Evolutionary conservation across 2,329 filamentous ascomycete genomes (phyloP), one percentile per base, ranked within the genome.

Genomic region (Alternaria triticina): DNA sequence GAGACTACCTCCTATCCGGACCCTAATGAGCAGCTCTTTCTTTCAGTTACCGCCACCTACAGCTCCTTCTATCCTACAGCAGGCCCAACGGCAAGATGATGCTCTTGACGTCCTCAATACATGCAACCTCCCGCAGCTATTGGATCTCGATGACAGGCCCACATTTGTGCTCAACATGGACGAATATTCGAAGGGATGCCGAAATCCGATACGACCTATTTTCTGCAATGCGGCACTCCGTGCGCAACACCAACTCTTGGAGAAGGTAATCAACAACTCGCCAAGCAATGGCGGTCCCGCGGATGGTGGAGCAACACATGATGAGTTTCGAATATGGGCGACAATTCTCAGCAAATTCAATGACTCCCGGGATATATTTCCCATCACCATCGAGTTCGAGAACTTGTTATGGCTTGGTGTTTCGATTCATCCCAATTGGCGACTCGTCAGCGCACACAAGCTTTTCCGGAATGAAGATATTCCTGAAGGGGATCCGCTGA

Each of bases 301-400:
- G 9, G n/a, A 59, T 15, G 25, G 54, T 12, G 51, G 67, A 10
- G 57, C 70, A 28, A 66, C 70, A 20, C 81, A 82, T 57, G 59
- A 72, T 0, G 76, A 79, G 0, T 85, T 84, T 65, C 78, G 70
- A 51, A 65, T 56, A 2, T 85, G 83, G 83, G 79, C 79, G 0
- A 81, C 81, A 0, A 75, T 81, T 0, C 73, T 81, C 15, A 84
- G 81, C 5, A 76, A 74, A 6, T 82, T 82, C 59, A 82, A 84
- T 50, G 81, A 83, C 55, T 82, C 82, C 3, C 78, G 78, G 62
- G 83, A 85, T 57, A 77, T 84, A 5, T 84, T 82, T 45, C 83
- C 83, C 0, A 75, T 82, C 0, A 82, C 80, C 8, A 79, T 82
- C 47, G 52, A 81, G 5, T 74, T 74, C 44, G 59, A 67, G 17